These are phyloP conservation scores for Penicillium canariense DNA, from an alignment of 495 filamentous ascomycete species.

Conservation along the genomic window DNA sequence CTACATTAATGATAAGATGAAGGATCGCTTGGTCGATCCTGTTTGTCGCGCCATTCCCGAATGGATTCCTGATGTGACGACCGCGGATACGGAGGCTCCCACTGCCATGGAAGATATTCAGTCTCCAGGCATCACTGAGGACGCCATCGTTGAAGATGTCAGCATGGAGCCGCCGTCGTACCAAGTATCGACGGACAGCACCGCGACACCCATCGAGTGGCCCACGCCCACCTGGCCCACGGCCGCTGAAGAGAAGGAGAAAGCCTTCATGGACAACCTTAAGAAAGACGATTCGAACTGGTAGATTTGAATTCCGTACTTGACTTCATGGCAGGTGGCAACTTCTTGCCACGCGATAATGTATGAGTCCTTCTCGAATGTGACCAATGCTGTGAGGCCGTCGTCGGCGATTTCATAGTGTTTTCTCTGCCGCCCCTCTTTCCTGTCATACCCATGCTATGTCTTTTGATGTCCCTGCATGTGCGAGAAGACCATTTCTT, in stretches of 20 bases:
- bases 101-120: conserved; percentile 24
- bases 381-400: background rate
- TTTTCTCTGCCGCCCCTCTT: background rate
- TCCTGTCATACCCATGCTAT: background rate
- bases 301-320: background rate
- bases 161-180: conserved; percentile 35
- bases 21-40: conserved; percentile 60
- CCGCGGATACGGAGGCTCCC: background rate
- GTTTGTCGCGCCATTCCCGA: conserved; percentile 49
- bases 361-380: background rate
- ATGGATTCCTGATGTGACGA: conserved; percentile 14
- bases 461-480: conserved; percentile 22
- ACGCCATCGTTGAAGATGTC: conserved; percentile 32
- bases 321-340: background rate
- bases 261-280: background rate
- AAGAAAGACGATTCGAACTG: background rate
- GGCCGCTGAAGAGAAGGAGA: conserved; percentile 2
- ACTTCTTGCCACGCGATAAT: background rate
- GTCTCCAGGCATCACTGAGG: conserved; percentile 13
- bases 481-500: conserved; percentile 13
- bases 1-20: conserved; percentile 67
- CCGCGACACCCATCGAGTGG: conserved; percentile 9
- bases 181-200: conserved; percentile 8
- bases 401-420: background rate
- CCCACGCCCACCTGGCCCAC: conserved; percentile 15